Evolutionary conservation across 495 filamentous ascomycete species (phyloP).

Genomic region (Penicillium macrosclerotiorum): DNA sequence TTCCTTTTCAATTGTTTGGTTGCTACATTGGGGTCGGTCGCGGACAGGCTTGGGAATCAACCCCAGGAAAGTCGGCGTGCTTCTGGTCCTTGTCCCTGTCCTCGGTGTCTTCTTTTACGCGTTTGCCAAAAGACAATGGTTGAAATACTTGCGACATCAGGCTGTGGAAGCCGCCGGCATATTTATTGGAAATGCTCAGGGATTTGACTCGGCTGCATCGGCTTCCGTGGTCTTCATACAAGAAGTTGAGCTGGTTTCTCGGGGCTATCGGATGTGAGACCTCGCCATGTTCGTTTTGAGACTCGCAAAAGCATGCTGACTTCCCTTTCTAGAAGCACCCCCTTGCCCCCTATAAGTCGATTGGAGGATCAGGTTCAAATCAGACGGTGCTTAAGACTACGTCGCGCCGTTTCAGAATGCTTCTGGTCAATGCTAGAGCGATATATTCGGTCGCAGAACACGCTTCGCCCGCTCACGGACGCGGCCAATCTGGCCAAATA

Average conservation of each 20-base stretch:
- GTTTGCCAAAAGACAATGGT: constrained; percentile 77
- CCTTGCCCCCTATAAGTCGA: constrained; percentile 79
- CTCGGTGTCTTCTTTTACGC: constrained; percentile 61
- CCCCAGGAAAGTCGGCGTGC: constrained; percentile 52
- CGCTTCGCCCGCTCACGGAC: constrained; percentile 69
- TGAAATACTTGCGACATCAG: constrained; percentile 77
- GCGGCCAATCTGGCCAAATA: constrained; percentile 82
- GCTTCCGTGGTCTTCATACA: constrained; percentile 85
- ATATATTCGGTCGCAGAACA: constrained; percentile 63
- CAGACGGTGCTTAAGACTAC: constrained; percentile 74
- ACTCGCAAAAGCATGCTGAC: background rate
- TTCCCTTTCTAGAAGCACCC: constrained; percentile 61
- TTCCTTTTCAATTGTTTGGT: constrained; percentile 70
- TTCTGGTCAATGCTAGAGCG: constrained; percentile 67
- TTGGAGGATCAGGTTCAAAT: constrained; percentile 76
- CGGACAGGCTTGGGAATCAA: constrained; percentile 33
- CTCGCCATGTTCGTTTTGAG: background rate
- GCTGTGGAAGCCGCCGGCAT: constrained; percentile 69
- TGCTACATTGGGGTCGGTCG: constrained; percentile 63
- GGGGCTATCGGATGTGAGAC: constrained; percentile 85
- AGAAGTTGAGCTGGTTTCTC: constrained; percentile 92
- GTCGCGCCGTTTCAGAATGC: constrained; percentile 66
- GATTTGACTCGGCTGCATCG: constrained; percentile 77
- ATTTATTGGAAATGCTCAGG: constrained; percentile 74
- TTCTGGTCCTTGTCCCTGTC: constrained; percentile 55